Evolutionary conservation across 768 basidiomycete genomes (phyloP), one percentile per base, ranked within the genome.

Genomic region (Termitomyces sp.): DNA sequence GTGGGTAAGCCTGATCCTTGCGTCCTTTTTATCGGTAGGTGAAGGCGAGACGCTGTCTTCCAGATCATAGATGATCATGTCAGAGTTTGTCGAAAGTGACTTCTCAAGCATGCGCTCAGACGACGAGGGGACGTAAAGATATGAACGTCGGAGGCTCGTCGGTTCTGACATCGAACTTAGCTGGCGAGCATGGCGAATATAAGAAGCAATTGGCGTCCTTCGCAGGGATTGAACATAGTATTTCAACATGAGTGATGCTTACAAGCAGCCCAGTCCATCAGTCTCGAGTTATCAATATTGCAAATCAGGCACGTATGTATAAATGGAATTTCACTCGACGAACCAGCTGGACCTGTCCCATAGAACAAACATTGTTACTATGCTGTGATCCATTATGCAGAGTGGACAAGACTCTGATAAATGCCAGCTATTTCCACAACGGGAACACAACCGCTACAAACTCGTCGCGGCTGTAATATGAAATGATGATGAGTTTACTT

Each of bases 41-140:
- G 84, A 74, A 5, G 88, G 87, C 4, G 91, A 74, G 0, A 95
- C 84, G 59, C 89, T 89, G 68, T 96, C 94, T 68, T 95, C 94
- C 13, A 96, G 76, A 74, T 96, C 94, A 65, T 93, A 94, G 26
- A 93, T 87, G 36, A 94, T 75, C 44, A 87, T 78, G 59, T 96
- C 94, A 2, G 92, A 85, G 2, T 72, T 67, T 14, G 77, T 75
- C 10, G 65, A 69, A 46, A 90, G 75, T 0, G 90, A 90, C 67
- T 94, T 95, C 62, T 85, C 75, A 35, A 96, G 82, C 88, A 93
- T 92, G 43, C 83, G 80, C 36, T 88, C 83, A 13, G 86, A 88
- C 1, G 92, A 88, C 5, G 86, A 79, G 3, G 94, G 94, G 3
- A 96, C 94, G 70, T 88, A 88, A 59, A 88, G 82, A 65, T 86